These are phyloP conservation scores for Aspergillus luchuensis DNA, from an alignment of 2,329 filamentous ascomycete species.

Conservation along the genomic window DNA sequence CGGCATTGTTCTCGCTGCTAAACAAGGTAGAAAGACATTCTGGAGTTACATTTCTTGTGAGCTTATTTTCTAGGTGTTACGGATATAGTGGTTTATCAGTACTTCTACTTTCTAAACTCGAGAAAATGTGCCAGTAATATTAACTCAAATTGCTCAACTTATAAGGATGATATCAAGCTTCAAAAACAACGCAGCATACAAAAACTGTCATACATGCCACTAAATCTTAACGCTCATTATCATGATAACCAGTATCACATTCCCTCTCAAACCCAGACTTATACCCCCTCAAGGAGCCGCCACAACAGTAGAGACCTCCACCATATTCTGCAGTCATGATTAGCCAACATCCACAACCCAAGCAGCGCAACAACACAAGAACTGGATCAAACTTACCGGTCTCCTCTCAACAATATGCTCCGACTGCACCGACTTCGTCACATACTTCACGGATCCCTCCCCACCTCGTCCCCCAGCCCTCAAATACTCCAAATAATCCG, in stretches of 20 bases:
- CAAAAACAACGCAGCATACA: neutral
- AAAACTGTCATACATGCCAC: neutral
- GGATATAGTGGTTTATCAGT: too few species aligned
- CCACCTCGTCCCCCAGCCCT: conserved; percentile 24
- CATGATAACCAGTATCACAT: neutral
- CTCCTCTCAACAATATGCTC: neutral
- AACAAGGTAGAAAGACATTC: neutral
- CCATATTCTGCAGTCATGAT: conserved; percentile 17
- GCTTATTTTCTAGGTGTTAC: too few species aligned
- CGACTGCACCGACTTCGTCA: conserved; percentile 22
- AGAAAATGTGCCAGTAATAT: too few species aligned
- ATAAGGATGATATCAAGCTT: neutral
- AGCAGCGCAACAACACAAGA: neutral
- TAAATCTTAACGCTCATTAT: too few species aligned
- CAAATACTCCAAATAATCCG: conserved; percentile 46
- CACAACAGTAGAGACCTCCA: conserved; percentile 25
- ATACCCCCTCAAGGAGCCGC: neutral
- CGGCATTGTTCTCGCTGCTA: neutral
- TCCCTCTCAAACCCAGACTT: neutral
- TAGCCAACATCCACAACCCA: neutral
- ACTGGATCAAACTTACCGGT: conserved; percentile 16
- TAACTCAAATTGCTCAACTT: too few species aligned
- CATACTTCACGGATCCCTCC: conserved; percentile 26
- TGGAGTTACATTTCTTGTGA: neutral
- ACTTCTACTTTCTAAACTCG: too few species aligned